Base-by-base conservation (phyloP, 148 eudicot species). In the Rhododendron williamsianum region DNA sequence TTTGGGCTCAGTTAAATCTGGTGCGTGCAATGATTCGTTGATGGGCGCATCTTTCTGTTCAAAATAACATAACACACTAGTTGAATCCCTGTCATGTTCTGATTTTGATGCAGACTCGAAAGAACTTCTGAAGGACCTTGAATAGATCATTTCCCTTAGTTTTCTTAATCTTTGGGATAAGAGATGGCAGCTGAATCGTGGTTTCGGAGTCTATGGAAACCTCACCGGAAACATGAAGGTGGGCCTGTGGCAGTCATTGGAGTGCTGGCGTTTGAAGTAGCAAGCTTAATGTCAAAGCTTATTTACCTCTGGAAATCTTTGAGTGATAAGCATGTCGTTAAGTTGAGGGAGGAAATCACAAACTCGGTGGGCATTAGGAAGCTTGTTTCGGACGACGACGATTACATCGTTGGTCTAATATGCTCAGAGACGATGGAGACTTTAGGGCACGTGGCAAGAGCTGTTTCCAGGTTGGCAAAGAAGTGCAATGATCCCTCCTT, bases 231-330 rank as follows among this genome's bases (percentile, higher is more conserved):
- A 86, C 89, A 87, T 18, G 91, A 87, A 2, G 63, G 36, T 38
- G 87, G 84, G 23, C 49, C 81, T 30, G 79, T 86, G 36, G 82
- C 30, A 19, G 46, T 63, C 76, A 85, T 93, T 80, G 94, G 92
- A 72, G 92, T 93, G 2, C 81, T 93, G 78, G 91, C 94, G 15
- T 93, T 93, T 85, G 96, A 93, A 84, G 94, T 93, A 38, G 94
- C 93, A 21, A 91, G 89, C 82, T 81, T 92, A 83, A 91, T 92
- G 91, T 88, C 93, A 10, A 93, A 92, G 85, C 52, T 91, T 83
- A 87, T 93, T 82, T 90, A 90, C 83, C 83, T 92, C 12, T 91
- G 92, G 93, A 90, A 90, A 8, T 90, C 90, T 30, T 72, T 93
- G 73, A 84, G 84, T 49, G 96, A 93, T 84, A 92, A 93, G 82